These are phyloP conservation scores for Stagonosporopsis rhizophila DNA, from an alignment of 2,329 filamentous ascomycete genomes.

Conservation along the genomic window DNA sequence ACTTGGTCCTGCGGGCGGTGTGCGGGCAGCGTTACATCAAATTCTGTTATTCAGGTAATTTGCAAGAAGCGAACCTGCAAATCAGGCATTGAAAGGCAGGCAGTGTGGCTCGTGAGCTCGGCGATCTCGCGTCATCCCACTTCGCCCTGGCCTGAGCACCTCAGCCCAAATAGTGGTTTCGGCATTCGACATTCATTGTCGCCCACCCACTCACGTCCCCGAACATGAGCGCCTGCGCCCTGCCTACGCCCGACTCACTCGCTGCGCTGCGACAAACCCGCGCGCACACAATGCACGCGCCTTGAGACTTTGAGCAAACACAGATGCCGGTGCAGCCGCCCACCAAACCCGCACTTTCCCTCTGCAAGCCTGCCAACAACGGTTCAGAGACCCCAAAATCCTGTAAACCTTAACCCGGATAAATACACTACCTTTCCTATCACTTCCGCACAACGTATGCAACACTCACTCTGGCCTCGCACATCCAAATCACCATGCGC, in stretches of 20 bases:
- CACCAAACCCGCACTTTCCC: conserved; percentile 17
- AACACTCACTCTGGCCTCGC: conserved; percentile 12
- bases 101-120: conserved; percentile 8
- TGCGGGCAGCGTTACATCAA: neutral
- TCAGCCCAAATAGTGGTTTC: conserved; percentile 14
- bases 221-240: conserved; percentile 24
- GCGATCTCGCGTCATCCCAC: conserved; percentile 17
- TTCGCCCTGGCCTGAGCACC: conserved; percentile 10
- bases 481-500: conserved; percentile 35
- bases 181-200: conserved; percentile 7
- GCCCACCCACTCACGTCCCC: conserved; percentile 17
- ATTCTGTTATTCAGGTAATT: neutral
- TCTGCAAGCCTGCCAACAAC: conserved; percentile 10
- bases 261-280: conserved; percentile 29
- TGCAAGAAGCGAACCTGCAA: neutral
- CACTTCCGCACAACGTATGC: conserved; percentile 5
- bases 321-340: conserved; percentile 6
- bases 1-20: neutral
- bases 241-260: conserved; percentile 22
- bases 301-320: conserved; percentile 26
- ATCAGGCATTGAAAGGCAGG: neutral
- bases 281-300: conserved; percentile 30
- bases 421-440: conserved; percentile 2
- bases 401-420: conserved; percentile 9
- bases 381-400: conserved; percentile 7